These are phyloP conservation scores for Venturia asperata DNA, from an alignment of 2,329 filamentous ascomycete genomes.

Conservation along the genomic window DNA sequence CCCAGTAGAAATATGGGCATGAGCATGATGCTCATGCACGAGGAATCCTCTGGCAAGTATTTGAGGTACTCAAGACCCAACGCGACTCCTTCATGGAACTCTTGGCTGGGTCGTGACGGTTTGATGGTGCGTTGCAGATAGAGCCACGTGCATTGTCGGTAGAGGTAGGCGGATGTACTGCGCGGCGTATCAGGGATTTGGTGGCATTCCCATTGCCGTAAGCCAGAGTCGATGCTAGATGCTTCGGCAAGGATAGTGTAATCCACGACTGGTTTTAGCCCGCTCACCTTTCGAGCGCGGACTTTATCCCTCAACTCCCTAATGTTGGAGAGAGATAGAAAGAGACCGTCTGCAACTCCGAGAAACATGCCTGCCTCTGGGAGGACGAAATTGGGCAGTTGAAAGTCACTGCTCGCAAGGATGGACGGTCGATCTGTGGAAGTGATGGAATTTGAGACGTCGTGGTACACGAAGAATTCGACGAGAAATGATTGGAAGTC, in stretches of 20 bases:
- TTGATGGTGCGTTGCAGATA: slow-evolving; percentile 57
- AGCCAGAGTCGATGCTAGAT: slow-evolving; percentile 65
- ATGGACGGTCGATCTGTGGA: slow-evolving; percentile 47
- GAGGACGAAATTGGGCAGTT: slow-evolving; percentile 48
- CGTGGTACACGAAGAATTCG: slow-evolving; percentile 80
- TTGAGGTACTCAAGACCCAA: slow-evolving; percentile 52
- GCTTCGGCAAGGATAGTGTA: slow-evolving; percentile 66
- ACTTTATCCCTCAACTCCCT: slow-evolving; percentile 70
- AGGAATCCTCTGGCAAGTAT: slow-evolving; percentile 46
- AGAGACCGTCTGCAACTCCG: slow-evolving; percentile 75
- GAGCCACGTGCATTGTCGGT: slow-evolving; percentile 56
- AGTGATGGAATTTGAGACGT: slow-evolving; percentile 52
- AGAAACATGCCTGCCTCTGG: slow-evolving; percentile 57
- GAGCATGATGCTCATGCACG: slow-evolving; percentile 52
- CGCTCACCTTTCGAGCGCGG: slow-evolving; percentile 55
- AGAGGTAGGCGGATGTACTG: slow-evolving; percentile 51
- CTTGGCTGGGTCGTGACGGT: slow-evolving; percentile 47
- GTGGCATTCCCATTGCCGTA: slow-evolving; percentile 65
- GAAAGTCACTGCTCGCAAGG: slow-evolving; percentile 47
- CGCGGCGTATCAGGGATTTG: slow-evolving; percentile 46
- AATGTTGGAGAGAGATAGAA: slow-evolving; percentile 71
- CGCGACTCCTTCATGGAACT: slow-evolving; percentile 51
- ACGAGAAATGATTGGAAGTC: slow-evolving; percentile 65
- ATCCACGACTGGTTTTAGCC: slow-evolving; percentile 62
- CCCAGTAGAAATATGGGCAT: slow-evolving; percentile 56